A percentile compares a stretch with the other conserved stretches of the same genome.
phyloP scores from a whole-genome alignment of 2,329 filamentous ascomycete species.

The Bisporella sp. region DNA sequence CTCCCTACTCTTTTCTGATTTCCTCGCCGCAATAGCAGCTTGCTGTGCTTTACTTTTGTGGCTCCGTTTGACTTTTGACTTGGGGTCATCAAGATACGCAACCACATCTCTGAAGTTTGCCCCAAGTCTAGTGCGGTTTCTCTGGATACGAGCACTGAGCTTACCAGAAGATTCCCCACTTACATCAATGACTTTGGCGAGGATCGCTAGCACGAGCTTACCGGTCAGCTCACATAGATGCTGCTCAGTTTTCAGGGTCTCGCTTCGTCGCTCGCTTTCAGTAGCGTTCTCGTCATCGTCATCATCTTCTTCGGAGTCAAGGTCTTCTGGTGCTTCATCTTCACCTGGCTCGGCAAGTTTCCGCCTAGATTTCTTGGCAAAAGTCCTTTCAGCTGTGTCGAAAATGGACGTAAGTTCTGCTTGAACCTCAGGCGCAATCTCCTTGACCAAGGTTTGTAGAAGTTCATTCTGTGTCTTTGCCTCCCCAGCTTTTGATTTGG shows the following conservation, averaged over 20 bases:
- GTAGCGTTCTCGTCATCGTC: slow-evolving; percentile 47
- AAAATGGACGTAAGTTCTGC: slow-evolving; percentile 70
- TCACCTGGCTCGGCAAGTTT: slow-evolving; percentile 58
- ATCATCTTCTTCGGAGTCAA: slow-evolving; percentile 51
- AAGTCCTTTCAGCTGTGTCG: slow-evolving; percentile 66
- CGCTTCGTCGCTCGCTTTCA: slow-evolving; percentile 52
- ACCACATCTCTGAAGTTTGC: slow-evolving; percentile 81
- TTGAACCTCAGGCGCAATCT: slow-evolving; percentile 57
- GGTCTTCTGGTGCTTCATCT: slow-evolving; percentile 66
- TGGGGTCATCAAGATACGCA: slow-evolving; percentile 67
- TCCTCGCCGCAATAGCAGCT: slow-evolving; percentile 34
- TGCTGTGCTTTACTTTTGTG: slow-evolving; percentile 35
- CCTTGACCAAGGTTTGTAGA: slow-evolving; percentile 57
- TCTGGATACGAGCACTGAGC: slow-evolving; percentile 63
- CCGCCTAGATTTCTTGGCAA: slow-evolving; percentile 62
- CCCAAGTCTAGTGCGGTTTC: slow-evolving; percentile 76
- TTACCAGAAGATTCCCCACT: slow-evolving; percentile 52
- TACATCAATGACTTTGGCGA: slow-evolving; percentile 67
- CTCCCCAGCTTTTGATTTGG: slow-evolving; percentile 32
- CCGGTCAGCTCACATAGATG: slow-evolving; percentile 78
- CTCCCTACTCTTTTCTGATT: slow-evolving; percentile 31
- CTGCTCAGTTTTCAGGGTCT: slow-evolving; percentile 72
- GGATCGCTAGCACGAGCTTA: slow-evolving; percentile 75
- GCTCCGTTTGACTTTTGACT: slow-evolving; percentile 37
- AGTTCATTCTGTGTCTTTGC: slow-evolving; percentile 46